These are phyloP conservation scores for Pleomassaria siparia DNA, from an alignment of 2,329 filamentous ascomycete genomes.

Conservation along the genomic window DNA sequence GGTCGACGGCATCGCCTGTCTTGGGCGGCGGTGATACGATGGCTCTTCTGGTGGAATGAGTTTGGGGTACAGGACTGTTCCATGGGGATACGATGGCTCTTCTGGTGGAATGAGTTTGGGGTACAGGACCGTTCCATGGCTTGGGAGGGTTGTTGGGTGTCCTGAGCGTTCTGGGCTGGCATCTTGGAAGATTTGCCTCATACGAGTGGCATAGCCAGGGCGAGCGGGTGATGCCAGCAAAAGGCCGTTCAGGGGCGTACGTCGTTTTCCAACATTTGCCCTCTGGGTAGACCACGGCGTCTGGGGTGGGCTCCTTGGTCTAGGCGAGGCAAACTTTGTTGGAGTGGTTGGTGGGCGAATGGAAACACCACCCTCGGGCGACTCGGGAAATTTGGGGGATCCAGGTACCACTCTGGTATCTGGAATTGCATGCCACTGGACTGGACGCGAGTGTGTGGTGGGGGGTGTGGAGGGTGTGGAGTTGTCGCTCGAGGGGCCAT, in stretches of 20 bases:
- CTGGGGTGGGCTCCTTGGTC: neutral
- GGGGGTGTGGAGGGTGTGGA: constrained; percentile 4
- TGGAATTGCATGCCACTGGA: constrained; percentile 2
- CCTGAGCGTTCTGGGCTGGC: constrained; percentile 11
- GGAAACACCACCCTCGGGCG: neutral
- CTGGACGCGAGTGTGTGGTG: neutral
- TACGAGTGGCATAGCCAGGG: constrained; percentile 27
- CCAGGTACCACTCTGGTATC: too few species aligned
- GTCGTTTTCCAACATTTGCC: constrained; percentile 30
- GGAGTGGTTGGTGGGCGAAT: neutral
- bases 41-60: too few species aligned
- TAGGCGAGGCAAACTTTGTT: neutral
- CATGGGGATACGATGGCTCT: constrained; percentile 15
- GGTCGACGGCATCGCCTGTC: neutral
- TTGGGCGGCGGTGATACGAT: neutral
- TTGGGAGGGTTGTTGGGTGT: neutral
- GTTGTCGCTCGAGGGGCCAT: neutral
- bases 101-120: constrained; percentile 30
- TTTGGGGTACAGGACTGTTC: neutral
- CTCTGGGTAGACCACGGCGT: constrained; percentile 8
- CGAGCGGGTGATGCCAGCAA: constrained; percentile 33
- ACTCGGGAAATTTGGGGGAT: neutral
- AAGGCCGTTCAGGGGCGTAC: constrained; percentile 16
- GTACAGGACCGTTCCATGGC: constrained; percentile 11
- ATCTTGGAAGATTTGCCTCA: constrained; percentile 32